Percentiles rank a stretch among this genome's conserved stretches.
These are phyloP conservation scores for Luvunga scandens DNA, from an alignment of 345 rosid genomes.

Conservation along the genomic window DNA sequence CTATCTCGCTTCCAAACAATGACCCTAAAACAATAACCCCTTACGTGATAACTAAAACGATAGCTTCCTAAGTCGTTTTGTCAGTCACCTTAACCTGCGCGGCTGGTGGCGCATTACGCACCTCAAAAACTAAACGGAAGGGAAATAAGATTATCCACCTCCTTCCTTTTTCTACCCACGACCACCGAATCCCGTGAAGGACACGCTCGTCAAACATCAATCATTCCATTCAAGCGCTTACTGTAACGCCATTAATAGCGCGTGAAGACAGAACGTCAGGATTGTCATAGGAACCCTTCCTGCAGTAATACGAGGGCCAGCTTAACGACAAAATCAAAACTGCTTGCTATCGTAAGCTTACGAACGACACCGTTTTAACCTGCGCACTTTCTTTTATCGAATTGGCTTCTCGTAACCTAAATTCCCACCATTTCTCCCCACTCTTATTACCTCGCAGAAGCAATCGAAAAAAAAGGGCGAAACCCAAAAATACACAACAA, in stretches of 20 bases:
- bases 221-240: neutral
- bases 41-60: neutral
- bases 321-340: neutral
- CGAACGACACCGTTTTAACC: constrained; percentile 6
- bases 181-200: neutral
- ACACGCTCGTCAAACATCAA: neutral
- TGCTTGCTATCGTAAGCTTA: neutral
- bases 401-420: constrained; percentile 8
- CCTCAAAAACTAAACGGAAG: neutral
- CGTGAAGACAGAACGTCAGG: neutral
- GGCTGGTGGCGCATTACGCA: constrained; percentile 7
- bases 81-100: constrained; percentile 17
- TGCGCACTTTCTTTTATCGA: neutral
- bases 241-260: neutral
- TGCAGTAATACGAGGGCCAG: neutral
- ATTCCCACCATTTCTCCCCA: constrained; percentile 10
- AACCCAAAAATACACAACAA: neutral
- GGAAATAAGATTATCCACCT: neutral
- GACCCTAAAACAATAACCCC: too few species aligned
- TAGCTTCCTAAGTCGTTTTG: neutral
- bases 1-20: too few species aligned
- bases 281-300: neutral
- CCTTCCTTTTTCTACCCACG: neutral
- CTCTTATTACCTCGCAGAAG: constrained; percentile 18
- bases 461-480: constrained; percentile 1